Conservation (phyloP, 2,329 filamentous ascomycete species). For the Massarina eburnea region DNA sequence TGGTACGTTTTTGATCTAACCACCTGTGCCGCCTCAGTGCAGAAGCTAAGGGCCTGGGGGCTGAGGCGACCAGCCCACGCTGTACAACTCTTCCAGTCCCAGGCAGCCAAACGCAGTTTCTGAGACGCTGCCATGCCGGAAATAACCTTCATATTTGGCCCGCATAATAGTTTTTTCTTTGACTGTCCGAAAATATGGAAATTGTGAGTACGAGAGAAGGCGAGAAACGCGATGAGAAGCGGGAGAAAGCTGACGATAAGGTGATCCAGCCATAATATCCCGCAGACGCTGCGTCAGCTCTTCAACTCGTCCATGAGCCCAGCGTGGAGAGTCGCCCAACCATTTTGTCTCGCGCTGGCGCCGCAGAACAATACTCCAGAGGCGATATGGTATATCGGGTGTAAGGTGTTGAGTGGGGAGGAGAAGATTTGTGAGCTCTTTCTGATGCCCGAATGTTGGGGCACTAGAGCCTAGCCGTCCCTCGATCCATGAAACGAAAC, state of each 20-base stretch:
- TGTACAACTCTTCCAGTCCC: slow-evolving; percentile 3
- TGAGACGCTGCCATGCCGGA: slow-evolving; percentile 31
- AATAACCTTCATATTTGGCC: slow-evolving; percentile 39
- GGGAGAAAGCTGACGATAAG: slow-evolving; percentile 16
- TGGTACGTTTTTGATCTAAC: background rate
- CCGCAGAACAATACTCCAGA: slow-evolving; percentile 29
- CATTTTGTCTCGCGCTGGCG: slow-evolving; percentile 37
- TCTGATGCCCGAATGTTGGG: background rate
- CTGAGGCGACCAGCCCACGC: background rate
- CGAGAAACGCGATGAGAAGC: background rate
- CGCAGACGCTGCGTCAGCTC: slow-evolving; percentile 35
- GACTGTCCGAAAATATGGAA: slow-evolving; percentile 41
- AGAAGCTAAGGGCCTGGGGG: background rate
- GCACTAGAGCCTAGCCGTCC: background rate
- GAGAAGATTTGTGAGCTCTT: slow-evolving; percentile 38
- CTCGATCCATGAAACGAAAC: slow-evolving; percentile 8
- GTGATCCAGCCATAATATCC: slow-evolving; percentile 34
- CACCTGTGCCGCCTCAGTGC: background rate
- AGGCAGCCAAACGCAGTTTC: slow-evolving; percentile 1
- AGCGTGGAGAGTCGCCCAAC: slow-evolving; percentile 35
- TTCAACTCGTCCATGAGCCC: slow-evolving; percentile 37
- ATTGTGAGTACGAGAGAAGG: slow-evolving; percentile 24
- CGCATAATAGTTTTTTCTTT: slow-evolving; percentile 41
- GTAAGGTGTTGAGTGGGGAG: slow-evolving; percentile 33
- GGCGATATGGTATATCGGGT: slow-evolving; percentile 38